These are phyloP conservation scores for Voacanga thouarsii DNA, from an alignment of 257 asterid genomes.

Conservation along the genomic window DNA sequence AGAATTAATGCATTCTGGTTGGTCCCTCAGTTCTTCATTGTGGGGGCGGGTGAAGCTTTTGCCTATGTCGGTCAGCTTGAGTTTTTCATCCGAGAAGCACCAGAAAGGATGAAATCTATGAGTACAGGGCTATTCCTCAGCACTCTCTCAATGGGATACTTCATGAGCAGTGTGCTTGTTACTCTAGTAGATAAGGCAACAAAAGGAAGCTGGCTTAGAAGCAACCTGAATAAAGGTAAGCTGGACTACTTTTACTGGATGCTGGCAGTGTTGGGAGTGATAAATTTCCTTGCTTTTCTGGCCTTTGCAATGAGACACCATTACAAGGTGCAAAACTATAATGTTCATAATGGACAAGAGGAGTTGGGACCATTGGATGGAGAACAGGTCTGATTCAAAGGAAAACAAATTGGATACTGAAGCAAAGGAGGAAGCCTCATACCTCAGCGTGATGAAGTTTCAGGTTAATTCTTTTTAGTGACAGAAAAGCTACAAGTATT, in stretches of 20 bases:
- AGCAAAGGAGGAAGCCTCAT: constrained; percentile 32
- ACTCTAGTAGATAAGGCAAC: constrained; percentile 50
- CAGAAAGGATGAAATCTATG: constrained; percentile 87
- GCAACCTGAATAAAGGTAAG: constrained; percentile 51
- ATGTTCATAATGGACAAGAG: constrained; percentile 24
- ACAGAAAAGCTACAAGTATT: neutral
- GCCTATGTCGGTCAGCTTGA: constrained; percentile 92
- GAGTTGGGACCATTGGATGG: constrained; percentile 35
- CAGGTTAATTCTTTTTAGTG: neutral
- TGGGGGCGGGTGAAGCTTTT: constrained; percentile 89
- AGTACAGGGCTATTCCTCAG: constrained; percentile 82
- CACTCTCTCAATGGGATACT: constrained; percentile 78
- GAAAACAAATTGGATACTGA: constrained; percentile 25
- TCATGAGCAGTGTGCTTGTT: constrained; percentile 71
- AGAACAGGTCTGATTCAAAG: constrained; percentile 12
- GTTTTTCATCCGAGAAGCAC: constrained; percentile 84
- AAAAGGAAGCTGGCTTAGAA: constrained; percentile 54
- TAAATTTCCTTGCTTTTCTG: constrained; percentile 53
- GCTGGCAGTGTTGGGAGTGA: constrained; percentile 62
- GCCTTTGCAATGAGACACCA: constrained; percentile 60
- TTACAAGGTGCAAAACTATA: constrained; percentile 56
- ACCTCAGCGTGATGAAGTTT: neutral
- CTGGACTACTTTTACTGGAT: constrained; percentile 76
- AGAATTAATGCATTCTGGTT: constrained; percentile 71
- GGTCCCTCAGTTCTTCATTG: constrained; percentile 74